Base-by-base conservation (phyloP, 2,329 filamentous ascomycete species). In the Epichloe brachyelytri region DNA sequence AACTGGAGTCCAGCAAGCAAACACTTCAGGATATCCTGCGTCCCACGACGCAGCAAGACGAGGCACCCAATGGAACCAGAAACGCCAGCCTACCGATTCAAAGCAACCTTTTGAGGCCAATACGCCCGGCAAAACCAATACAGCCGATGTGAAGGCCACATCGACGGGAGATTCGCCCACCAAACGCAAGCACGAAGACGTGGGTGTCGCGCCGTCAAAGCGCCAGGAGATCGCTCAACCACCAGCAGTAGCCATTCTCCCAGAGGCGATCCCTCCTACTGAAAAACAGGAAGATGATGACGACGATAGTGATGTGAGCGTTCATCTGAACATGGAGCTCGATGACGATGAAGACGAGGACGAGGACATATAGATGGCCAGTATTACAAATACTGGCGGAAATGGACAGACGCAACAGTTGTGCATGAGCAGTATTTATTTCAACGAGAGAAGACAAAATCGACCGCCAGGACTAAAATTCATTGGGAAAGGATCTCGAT, bases 271-370 rank as follows among this genome's bases (percentile, higher is more conserved):
- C 12, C 54, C 62, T 30, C 48, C 53, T 5, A 57, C 22, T 56
- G 54, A 43, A 12, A 57, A 22, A 54, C 56, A 37, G 10, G 67
- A 67, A 4, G 71, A 67, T 1, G 71, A 71, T n/a, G 71, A 73
- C 19, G 49, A 49, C 19, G 69, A 71, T 34, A 71, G 71, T 14
- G 76, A 79, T 51, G 76, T 73, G 50, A 80, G 77, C 53, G 72
- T 80, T 12, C 75, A 80, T 62, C 65, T 80, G 51, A 77, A 80
- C 50, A 80, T 80, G 75, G 76, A 78, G 44, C 62, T 81, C 10
- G 77, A 80, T 10, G 74, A 75, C 15, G 71, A 74, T 10, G 70
- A 70, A 1, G 73, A 73, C 0, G 71, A 73, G 0, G 68, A 67
- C 1, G 62, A 66, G 0, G 64, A 61, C 3, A 55, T 64, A 59